Base-by-base conservation (phyloP, 805 yeast species). In the Yamadazyma olivae region DNA sequence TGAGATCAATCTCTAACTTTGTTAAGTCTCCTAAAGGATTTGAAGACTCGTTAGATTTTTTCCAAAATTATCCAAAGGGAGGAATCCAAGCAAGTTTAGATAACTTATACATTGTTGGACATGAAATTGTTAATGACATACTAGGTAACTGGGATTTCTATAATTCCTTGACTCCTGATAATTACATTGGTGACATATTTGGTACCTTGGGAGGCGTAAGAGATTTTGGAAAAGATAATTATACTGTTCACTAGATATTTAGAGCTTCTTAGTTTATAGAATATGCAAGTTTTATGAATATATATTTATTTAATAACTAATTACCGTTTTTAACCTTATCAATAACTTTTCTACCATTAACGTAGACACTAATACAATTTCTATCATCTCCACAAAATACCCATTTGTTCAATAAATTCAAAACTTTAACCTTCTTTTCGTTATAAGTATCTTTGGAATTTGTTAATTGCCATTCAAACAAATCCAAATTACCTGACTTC, bases 301-400 rank as follows among this genome's bases (percentile, higher is more conserved):
- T 15, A 28, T n/a, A n/a, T 14, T 21, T 15, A 14, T 16, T 28
- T 35, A 22, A 32, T 23, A 14, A 39, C 32, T 9, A 39, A 25
- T 7, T 36, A 40, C 44, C 44, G 33, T 4, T 36, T 30, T n/a
- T n/a, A n/a, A 17, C 24, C 35, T 73, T 75, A 41, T 69, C 61
- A 6, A 75, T 62, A 17, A 85, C 91, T 36, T 62, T 51, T 44
- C 73, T 60, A 7, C 98, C 98, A 51, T 80, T 77, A 27, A 90
- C 90, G 84, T 86, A 93, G 12, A 91, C 96, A 36, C 70, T 70
- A 5, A 64, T 52, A 22, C 91, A 79, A 56, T 93, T 93, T 53
- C 98, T 74, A 57, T 93, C 97, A 60, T 93, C 99, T 14, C 98
- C 98, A 40, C 79, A 75, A 57, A 88, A 93, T 6, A 91, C 65